phyloP scores from a whole-genome alignment of 139 green algal genomes.

The Closterium sp. region DNA sequence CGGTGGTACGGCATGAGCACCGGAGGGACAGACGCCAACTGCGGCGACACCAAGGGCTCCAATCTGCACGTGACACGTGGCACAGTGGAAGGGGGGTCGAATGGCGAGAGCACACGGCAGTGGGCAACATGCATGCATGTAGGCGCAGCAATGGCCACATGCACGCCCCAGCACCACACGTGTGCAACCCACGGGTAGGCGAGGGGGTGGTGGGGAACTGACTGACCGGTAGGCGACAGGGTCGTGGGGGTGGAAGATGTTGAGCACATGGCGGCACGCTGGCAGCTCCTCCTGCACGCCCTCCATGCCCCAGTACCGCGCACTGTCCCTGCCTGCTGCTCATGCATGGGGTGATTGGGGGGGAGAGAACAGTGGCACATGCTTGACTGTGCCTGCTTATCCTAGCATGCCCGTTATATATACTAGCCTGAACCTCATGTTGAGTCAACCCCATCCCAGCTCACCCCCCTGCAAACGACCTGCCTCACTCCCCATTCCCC shows the following conservation, averaged over 20 bases:
- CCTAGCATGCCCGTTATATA: neutral
- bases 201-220: neutral
- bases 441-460: neutral
- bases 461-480: neutral
- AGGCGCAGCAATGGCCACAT: neutral
- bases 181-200: neutral
- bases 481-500: neutral
- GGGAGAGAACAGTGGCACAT: no score
- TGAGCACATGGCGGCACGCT: slow-evolving; percentile 60
- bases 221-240: slow-evolving; percentile 62
- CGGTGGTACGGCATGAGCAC: slow-evolving; percentile 50
- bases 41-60: slow-evolving; percentile 60
- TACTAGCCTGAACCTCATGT: neutral
- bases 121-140: no score
- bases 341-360: neutral
- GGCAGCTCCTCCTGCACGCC: slow-evolving; percentile 57
- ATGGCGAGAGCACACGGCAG: neutral
- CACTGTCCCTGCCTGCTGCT: neutral
- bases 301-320: slow-evolving; percentile 1
- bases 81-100: neutral
- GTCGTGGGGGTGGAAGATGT: slow-evolving; percentile 78
- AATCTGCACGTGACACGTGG: slow-evolving; percentile 51
- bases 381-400: no score
- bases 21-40: slow-evolving; percentile 47
- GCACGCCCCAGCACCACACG: neutral